Base-by-base conservation (phyloP, 257 asterid species). In the Pogostemon cablin region DNA sequence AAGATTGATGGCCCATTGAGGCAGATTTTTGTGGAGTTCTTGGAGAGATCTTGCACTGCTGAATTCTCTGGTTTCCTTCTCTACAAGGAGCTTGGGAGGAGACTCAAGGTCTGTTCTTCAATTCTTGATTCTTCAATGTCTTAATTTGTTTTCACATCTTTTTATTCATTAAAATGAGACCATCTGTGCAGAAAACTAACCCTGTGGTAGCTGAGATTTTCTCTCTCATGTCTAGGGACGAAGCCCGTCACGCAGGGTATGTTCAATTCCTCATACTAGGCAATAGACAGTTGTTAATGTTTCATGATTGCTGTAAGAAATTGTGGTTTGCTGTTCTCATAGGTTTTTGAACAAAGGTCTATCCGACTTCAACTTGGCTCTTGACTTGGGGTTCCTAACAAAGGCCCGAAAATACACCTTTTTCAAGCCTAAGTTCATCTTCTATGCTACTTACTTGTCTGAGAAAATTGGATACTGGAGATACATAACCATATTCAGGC, bases 391-490 rank as follows among this genome's bases (percentile, higher is more conserved):
- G 5, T 93, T 93, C 87, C 82, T 93, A 7, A 93, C 99, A 3
- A 93, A 93, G 82, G 99, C 99, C 55, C 81, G 99, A 79, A 93
- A 93, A 63, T 93, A 93, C 88, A 93, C 98, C 4, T 91, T 93
- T 61, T 93, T 93, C 96, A 93, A 93, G 90, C 99, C 99, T 9
- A 93, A 93, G 84, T 93, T 93, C 92, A 93, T 93, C 32, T 84
- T 84, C 83, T 84, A 84, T 4, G 89, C 86, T 0, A 84, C 89
- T 11, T 84, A 84, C 40, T 78, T 84, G 80, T 81, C 89, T 20
- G 89, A 84, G 64, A 84, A 93, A 87, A 93, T 93, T 10, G 99
- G 99, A 5, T 93, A 93, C 85, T 93, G 99, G 99, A 91, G 99
- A 68, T 93, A 91, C 95, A 93, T 93, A 44, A 89, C 99, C 78